Conservation (phyloP, 345 rosid genomes). For the Dimocarpus longan region DNA sequence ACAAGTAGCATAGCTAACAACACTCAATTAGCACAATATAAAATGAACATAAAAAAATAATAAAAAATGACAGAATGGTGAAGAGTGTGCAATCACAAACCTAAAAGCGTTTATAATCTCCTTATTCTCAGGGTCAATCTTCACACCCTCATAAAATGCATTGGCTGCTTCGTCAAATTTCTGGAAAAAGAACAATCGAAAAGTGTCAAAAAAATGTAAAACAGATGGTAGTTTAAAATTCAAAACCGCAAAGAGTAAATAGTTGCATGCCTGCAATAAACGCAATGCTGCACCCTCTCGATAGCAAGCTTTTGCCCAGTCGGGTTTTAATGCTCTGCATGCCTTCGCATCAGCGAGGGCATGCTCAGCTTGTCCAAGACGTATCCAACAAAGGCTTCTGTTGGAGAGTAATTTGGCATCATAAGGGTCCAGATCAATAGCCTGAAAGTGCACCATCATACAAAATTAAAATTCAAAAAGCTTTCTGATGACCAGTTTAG, state of each 20-base stretch:
- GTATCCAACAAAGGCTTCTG: conserved; percentile 92
- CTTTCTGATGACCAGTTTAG: conserved; percentile 1
- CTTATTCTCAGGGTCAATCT: conserved; percentile 69
- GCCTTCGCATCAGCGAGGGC: conserved; percentile 80
- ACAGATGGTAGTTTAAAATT: not conserved
- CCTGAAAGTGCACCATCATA: conserved; percentile 46
- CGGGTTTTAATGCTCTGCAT: conserved; percentile 70
- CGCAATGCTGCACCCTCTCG: conserved; percentile 94
- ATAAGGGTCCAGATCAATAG: conserved; percentile 80
- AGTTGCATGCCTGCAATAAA: conserved; percentile 53
- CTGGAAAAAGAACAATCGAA: conserved; percentile 37
- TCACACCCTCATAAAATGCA: conserved; percentile 80
- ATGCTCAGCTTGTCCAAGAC: conserved; percentile 69
- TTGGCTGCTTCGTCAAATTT: conserved; percentile 88
- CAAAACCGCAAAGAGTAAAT: not conserved
- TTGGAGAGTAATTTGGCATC: conserved; percentile 71
- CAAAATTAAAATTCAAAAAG: not conserved
- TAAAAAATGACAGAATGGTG: not conserved
- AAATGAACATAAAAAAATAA: too few relatives aligned
- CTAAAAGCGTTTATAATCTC: conserved; percentile 76
- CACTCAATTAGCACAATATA: not conserved
- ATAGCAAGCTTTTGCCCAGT: conserved; percentile 90
- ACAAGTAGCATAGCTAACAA: too few relatives aligned
- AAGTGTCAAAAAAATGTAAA: not conserved
- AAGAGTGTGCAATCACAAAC: conserved; percentile 37